Evolutionary conservation across 2,329 filamentous ascomycete species (phyloP), one percentile per base, ranked within the genome.

Genomic region (Aspergillus melleus): DNA sequence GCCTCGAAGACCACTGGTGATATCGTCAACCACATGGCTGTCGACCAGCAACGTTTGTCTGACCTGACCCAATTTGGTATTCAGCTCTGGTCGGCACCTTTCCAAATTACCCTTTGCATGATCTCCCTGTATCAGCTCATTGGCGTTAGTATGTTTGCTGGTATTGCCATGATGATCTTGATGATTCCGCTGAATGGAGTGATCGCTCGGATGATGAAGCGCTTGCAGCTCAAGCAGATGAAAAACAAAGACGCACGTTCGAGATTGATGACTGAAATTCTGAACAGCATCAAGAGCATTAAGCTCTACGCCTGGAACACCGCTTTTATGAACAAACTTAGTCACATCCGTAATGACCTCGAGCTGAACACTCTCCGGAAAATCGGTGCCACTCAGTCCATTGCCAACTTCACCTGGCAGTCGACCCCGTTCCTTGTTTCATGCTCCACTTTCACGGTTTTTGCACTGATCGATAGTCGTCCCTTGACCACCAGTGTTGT

Each of bases 241-340:
- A 96, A 96, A 82, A 98, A 98, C 81, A 99, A 99, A 80, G 95
- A 99, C 71, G 86, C 92, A 44, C 87, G 95, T 72, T 96, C 93
- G 51, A 87, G 94, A 53, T 80, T 99, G 60, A 97, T 98, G 83
- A 96, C 94, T 6, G 95, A 99, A 77, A 99, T 99, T 66, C 83
- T 99, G 72, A 97, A 96, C 82, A 98, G 98, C 79, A 99, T 99
- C 91, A 99, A 99, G 82, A 96, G 92, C 73, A 95, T 99, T 81
- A 99, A 99, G 80, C 86, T 99, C 20, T 99, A 97, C 74, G 95
- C 95, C 30, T 99, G 95, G 95, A 94, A 93, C 32, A 90, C 89
- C 30, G 94, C 95, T 14, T 99, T 99, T 74, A 96, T 97, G 88
- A 95, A 92, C 77, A 96, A 96, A 78, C 86, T 99, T 60, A 98